phyloP scores from a whole-genome alignment of 1,139 yeast genomes.

The Eremothecium coryli region DNA sequence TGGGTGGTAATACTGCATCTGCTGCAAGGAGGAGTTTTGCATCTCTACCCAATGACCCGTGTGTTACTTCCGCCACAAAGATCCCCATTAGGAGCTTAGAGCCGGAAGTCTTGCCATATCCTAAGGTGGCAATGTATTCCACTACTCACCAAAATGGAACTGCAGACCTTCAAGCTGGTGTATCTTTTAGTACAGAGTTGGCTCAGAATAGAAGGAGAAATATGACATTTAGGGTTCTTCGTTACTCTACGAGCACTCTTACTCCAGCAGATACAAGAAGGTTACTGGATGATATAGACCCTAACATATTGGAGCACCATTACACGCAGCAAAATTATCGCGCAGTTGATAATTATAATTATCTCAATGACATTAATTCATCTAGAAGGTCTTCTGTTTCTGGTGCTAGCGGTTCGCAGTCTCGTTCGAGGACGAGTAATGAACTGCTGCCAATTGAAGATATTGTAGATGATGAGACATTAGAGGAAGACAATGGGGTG shows the following conservation, averaged over 20 bases:
- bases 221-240: constrained; percentile 22
- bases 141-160: constrained; percentile 10
- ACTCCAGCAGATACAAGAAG: constrained; percentile 9
- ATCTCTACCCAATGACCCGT: constrained; percentile 17
- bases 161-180: neutral
- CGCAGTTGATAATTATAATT: constrained; percentile 16
- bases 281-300: constrained; percentile 13
- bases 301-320: constrained; percentile 12
- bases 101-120: constrained; percentile 28
- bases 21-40: constrained; percentile 12
- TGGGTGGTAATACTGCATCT: constrained; percentile 8
- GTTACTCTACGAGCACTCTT: constrained; percentile 25
- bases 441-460: constrained; percentile 4
- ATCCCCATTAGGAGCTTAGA: constrained; percentile 24
- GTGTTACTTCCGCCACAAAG: constrained; percentile 23
- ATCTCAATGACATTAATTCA: constrained; percentile 3
- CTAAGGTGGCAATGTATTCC: constrained; percentile 20
- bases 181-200: neutral
- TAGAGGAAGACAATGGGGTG: constrained; percentile 9
- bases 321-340: constrained; percentile 10
- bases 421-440: constrained; percentile 1
- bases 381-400: neutral
- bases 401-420: neutral
- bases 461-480: constrained; percentile 4
- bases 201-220: constrained; percentile 11